Evolutionary conservation across 2,329 filamentous ascomycete species (phyloP), one percentile per base, ranked within the genome.

Genomic region (Ambrosiella xylebori): DNA sequence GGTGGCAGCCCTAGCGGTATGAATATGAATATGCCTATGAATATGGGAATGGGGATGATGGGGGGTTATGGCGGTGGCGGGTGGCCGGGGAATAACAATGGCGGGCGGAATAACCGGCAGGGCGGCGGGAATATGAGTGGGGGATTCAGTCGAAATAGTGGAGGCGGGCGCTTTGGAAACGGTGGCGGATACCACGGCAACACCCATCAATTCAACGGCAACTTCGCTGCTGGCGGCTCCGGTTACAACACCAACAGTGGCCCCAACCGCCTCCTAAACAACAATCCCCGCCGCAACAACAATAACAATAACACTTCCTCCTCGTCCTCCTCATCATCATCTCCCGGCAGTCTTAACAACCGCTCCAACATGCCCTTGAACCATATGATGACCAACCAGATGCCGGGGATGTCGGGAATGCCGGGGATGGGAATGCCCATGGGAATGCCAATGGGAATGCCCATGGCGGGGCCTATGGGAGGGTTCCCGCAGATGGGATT

Each of bases 391-490:
- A 8, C 52, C 78, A 79, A 64, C 70, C 68, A 51, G 71, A 72
- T 41, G 71, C 75, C 47, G 74, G 78, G 45, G 75, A 76, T 41
- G 71, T 75, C 47, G 74, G 78, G 45, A 75, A 76, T 50, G 73
- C 70, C 41, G 78, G 77, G 69, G 69, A 67, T 50, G 69, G 68
- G 6, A 73, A 74, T 72, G 70, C 70, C 41, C 64, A 75, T 68
- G 76, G 41, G 40, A 13, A 37, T 49, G 41, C 75, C 61, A 67
- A 79, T 66, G 75, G 78, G 74, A 12, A 82, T 82, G 75, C 74
- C 78, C 55, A 78, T 76, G 58, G 76, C 76, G 70, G 77, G 71
- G 66, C 76, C 71, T 56, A 76, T 76, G 61, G 66, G 62, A 68
- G 64, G 69, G 27, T 27, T 27, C 27, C 27, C 27, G 27, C 27